A percentile compares a stretch with the other conserved stretches of the same genome.
phyloP scores from a whole-genome alignment of 192 early-diverging fungal species.

The Podila minutissima region DNA sequence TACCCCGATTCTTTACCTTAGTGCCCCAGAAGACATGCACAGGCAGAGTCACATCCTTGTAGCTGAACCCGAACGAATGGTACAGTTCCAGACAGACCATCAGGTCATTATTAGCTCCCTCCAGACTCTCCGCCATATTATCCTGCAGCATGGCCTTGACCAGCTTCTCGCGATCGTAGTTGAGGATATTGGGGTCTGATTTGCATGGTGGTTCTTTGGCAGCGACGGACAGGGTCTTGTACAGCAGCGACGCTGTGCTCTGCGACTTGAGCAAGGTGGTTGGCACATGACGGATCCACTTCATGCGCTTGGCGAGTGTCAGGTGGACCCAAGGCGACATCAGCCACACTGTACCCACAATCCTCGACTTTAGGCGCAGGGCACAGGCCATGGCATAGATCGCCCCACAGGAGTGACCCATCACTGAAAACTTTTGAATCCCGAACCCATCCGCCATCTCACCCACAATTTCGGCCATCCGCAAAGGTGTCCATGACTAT shows the following conservation, averaged over 20 bases:
- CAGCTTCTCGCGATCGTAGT: slow-evolving; percentile 51
- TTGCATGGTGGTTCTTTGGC: slow-evolving; percentile 47
- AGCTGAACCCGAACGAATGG: slow-evolving; percentile 54
- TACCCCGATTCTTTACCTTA: slow-evolving; percentile 21
- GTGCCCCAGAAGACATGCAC: slow-evolving; percentile 59
- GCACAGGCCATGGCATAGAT: slow-evolving; percentile 57
- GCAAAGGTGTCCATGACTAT: slow-evolving; percentile 25
- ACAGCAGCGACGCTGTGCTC: slow-evolving; percentile 27
- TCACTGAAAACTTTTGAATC: slow-evolving; percentile 54
- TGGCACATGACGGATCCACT: slow-evolving; percentile 54
- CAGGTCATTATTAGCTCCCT: slow-evolving; percentile 56
- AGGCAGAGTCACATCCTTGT: slow-evolving; percentile 52
- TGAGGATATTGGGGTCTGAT: slow-evolving; percentile 44
- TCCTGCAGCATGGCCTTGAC: slow-evolving; percentile 53
- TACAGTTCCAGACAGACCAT: slow-evolving; percentile 53
- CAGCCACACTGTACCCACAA: slow-evolving; percentile 54
- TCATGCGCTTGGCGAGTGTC: slow-evolving; percentile 54
- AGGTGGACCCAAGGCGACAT: slow-evolving; percentile 55
- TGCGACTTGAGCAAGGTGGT: slow-evolving; percentile 49
- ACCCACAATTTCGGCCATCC: slow-evolving; percentile 53
- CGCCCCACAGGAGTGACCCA: slow-evolving; percentile 56
- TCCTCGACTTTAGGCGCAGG: slow-evolving; percentile 36
- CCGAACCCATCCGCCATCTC: slow-evolving; percentile 53
- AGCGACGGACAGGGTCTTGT: slow-evolving; percentile 43
- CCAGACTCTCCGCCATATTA: slow-evolving; percentile 50